Evolutionary conservation across 495 filamentous ascomycete genomes (phyloP), one percentile per base, ranked within the genome.

Genomic region (Penicillium coprophilum): DNA sequence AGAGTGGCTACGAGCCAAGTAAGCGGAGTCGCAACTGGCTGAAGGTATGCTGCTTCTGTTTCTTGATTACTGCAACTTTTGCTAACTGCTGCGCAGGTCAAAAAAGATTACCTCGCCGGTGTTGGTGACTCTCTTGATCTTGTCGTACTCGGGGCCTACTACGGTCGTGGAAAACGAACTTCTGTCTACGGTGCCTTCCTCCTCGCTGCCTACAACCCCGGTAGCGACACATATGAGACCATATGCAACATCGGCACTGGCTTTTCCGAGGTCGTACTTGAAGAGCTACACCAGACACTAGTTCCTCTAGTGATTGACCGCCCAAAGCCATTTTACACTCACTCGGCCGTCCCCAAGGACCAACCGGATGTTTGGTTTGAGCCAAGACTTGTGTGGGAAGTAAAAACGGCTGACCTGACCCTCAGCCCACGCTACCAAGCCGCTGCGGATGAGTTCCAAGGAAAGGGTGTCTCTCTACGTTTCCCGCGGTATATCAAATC

Each of bases 321-420:
- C 10, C 85, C 94, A 2, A 97, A 97, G 58, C 94, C 95, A 2
- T 98, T 96, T 72, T 98, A 97, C 69, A 76, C 84, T 2, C 95
- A 98, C 67, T 89, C 87, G 6, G 79, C 77, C 1, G 89, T 88
- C 23, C 85, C 86, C 30, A 92, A 95, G 64, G 88, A 96, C 63
- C 94, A 97, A 70, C 94, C 94, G 1, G 95, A 98, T 68, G 93
- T 98, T 31, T 98, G 94, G 94, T 95, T 98, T 68, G 94, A 97
- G 73, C 90, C 93, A 4, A 84, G 85, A 27, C 83, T 89, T 43
- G 95, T 98, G 2, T 98, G 94, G 94, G 94, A 98, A 72, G 92
- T 97, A 57, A 97, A 93, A 73, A 91, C 93, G 12, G 94, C 94
- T 3, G 94, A 97, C 80, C 71, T 98, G 63, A 97, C 92, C 4